These are phyloP conservation scores for Penicillium steckii DNA, from an alignment of 495 filamentous ascomycete genomes.

Conservation along the genomic window DNA sequence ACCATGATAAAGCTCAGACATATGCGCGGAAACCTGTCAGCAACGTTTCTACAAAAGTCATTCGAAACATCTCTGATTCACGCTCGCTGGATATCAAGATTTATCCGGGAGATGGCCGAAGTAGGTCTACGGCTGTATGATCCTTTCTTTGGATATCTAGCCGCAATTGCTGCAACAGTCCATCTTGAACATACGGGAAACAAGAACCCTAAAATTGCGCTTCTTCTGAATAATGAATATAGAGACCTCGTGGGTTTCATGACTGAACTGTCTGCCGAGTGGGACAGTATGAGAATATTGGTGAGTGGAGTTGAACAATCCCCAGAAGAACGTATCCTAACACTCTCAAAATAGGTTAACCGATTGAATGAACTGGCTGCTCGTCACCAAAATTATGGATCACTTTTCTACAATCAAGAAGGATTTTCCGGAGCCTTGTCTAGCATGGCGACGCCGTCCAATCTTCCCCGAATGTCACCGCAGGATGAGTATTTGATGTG, in stretches of 20 bases:
- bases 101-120: conserved; percentile 28
- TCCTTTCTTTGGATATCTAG: conserved; percentile 29
- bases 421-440: conserved; percentile 23
- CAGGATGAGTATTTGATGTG: conserved; percentile 30
- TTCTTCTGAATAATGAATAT: conserved; percentile 25
- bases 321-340: background rate
- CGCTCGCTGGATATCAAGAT: conserved; percentile 29
- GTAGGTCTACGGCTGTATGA: conserved; percentile 18
- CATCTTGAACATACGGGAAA: conserved; percentile 29
- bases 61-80: conserved; percentile 31
- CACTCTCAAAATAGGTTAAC: conserved; percentile 5
- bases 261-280: conserved; percentile 19
- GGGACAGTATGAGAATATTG: conserved; percentile 25
- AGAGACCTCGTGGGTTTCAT: conserved; percentile 25
- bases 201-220: conserved; percentile 26
- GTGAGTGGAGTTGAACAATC: conserved; percentile 6
- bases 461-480: conserved; percentile 25
- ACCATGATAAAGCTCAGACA: conserved; percentile 31
- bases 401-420: conserved; percentile 31
- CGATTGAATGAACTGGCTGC: conserved; percentile 24
- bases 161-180: conserved; percentile 31
- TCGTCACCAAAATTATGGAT: conserved; percentile 25
- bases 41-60: conserved; percentile 33
- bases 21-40: conserved; percentile 24
- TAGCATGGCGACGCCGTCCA: conserved; percentile 28